Percentiles rank a stretch among this genome's conserved stretches.
Evolutionary conservation across 805 yeast species (phyloP).

Genomic region (Hanseniaspora vineae): DNA sequence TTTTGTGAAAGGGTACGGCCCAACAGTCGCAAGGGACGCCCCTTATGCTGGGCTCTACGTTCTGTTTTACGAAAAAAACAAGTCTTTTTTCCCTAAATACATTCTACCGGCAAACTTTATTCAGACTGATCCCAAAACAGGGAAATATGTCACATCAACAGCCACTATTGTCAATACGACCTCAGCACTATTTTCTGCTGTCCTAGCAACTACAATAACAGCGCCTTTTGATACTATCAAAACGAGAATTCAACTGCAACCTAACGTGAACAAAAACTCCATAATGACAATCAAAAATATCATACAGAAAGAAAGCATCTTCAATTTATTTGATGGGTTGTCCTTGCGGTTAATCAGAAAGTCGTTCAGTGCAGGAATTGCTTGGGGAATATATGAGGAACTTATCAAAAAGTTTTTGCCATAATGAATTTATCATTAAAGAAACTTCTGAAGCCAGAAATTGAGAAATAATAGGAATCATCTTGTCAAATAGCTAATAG

Average conservation of each 20-base stretch:
- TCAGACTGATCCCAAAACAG: conserved; percentile 8
- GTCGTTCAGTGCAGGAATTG: conserved; percentile 85
- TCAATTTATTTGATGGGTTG: conserved; percentile 69
- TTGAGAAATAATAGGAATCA: too few relatives aligned
- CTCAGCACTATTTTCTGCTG: conserved; percentile 73
- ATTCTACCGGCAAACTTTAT: conserved; percentile 16
- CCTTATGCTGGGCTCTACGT: conserved; percentile 95
- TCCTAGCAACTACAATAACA: conserved; percentile 69
- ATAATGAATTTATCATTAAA: too few relatives aligned
- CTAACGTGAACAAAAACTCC: conserved; percentile 32
- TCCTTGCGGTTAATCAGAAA: conserved; percentile 71
- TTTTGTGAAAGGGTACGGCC: conserved; percentile 78
- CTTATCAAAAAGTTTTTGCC: conserved; percentile 33
- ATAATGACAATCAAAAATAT: conserved; percentile 27
- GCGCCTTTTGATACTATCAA: conserved; percentile 94
- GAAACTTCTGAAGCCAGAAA: too few relatives aligned
- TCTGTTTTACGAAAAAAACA: conserved; percentile 66
- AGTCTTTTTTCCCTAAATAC: conserved; percentile 36
- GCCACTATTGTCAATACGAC: conserved; percentile 52
- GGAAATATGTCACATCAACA: conserved; percentile 23
- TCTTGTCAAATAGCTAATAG: too few relatives aligned
- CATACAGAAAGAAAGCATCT: conserved; percentile 32
- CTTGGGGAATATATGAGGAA: conserved; percentile 96
- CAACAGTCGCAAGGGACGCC: conserved; percentile 81
- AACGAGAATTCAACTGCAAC: conserved; percentile 75